These are phyloP conservation scores for Hypocrella siamensis DNA, from an alignment of 2,329 filamentous ascomycete genomes.

Conservation along the genomic window DNA sequence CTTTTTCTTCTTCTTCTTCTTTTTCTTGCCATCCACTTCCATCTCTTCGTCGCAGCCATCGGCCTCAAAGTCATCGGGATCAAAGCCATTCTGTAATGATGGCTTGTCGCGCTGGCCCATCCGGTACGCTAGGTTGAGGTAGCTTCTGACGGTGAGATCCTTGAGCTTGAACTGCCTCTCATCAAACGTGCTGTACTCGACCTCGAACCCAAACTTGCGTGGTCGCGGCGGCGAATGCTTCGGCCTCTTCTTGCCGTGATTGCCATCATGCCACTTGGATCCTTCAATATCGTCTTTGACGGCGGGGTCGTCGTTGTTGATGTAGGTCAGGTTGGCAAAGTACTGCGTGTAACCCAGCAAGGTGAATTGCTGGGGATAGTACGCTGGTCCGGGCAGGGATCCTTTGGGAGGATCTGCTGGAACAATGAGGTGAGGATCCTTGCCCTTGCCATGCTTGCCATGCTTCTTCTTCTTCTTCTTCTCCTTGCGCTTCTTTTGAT, in stretches of 20 bases:
- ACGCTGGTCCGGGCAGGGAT: slow-evolving; percentile 71
- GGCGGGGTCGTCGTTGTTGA: slow-evolving; percentile 50
- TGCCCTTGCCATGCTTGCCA: slow-evolving; percentile 28
- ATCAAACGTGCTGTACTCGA: slow-evolving; percentile 74
- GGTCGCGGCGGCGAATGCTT: slow-evolving; percentile 38
- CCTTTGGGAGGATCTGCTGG: slow-evolving; percentile 60
- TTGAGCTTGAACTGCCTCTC: slow-evolving; percentile 60
- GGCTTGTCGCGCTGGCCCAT: slow-evolving; percentile 37
- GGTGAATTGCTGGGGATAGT: slow-evolving; percentile 70
- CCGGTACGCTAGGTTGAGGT: slow-evolving; percentile 61
- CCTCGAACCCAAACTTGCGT: slow-evolving; percentile 53
- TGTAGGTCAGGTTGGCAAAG: slow-evolving; percentile 79
- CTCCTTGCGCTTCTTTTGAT: slow-evolving; percentile 12
- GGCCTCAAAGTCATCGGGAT: slow-evolving; percentile 12
- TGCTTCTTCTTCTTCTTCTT: slow-evolving; percentile 23
- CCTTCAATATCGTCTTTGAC: slow-evolving; percentile 13
- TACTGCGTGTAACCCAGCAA: slow-evolving; percentile 76
- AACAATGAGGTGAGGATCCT: slow-evolving; percentile 44
- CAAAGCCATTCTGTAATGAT: slow-evolving; percentile 4
- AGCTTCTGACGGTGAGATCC: slow-evolving; percentile 74
- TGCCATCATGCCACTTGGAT: slow-evolving; percentile 48
- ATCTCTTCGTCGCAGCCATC: slow-evolving; percentile 13
- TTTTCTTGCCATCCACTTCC: slow-evolving; percentile 24
- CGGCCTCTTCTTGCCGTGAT: slow-evolving; percentile 40
- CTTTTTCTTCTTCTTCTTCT: slow-evolving; percentile 26